phyloP scores from a whole-genome alignment of 2,329 filamentous ascomycete species.

The Aureobasidium lini region DNA sequence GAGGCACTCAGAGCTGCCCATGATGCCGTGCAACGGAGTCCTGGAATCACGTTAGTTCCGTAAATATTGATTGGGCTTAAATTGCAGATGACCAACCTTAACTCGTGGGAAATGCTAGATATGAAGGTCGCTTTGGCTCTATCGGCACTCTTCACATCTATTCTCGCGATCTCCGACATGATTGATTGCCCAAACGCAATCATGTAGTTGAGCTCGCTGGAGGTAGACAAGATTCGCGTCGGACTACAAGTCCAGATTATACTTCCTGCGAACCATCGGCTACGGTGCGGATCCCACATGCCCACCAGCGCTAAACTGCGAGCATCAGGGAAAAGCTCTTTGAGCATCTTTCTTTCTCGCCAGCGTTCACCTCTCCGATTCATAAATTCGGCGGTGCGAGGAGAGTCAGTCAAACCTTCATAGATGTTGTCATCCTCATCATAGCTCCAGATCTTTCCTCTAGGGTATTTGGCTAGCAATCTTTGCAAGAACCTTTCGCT shows the following conservation, averaged over 20 bases:
- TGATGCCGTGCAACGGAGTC: constrained; percentile 27
- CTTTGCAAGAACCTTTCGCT: constrained; percentile 18
- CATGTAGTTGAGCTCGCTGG: constrained; percentile 35
- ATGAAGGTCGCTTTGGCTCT: constrained; percentile 28
- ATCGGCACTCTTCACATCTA: constrained; percentile 34
- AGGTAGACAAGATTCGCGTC: constrained; percentile 27
- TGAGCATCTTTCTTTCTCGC: constrained; percentile 5
- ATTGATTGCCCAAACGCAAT: constrained; percentile 33
- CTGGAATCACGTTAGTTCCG: background rate
- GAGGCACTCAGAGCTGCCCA: constrained; percentile 42
- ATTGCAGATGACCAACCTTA: background rate
- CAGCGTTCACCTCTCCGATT: constrained; percentile 8
- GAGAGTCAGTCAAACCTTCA: background rate
- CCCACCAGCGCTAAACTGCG: constrained; percentile 41
- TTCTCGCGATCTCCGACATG: constrained; percentile 32
- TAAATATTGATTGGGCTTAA: background rate
- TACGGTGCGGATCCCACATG: constrained; percentile 37
- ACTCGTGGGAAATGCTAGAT: constrained; percentile 7
- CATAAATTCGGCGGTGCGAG: background rate
- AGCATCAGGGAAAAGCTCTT: constrained; percentile 32
- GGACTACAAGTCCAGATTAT: constrained; percentile 35
- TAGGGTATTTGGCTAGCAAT: constrained; percentile 25
- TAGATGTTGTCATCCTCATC: constrained; percentile 22
- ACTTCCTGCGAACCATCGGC: constrained; percentile 16
- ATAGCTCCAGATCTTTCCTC: constrained; percentile 29